These are phyloP conservation scores for Globisporangium nagaii DNA, from an alignment of 352 stramenopile species.

Conservation along the genomic window DNA sequence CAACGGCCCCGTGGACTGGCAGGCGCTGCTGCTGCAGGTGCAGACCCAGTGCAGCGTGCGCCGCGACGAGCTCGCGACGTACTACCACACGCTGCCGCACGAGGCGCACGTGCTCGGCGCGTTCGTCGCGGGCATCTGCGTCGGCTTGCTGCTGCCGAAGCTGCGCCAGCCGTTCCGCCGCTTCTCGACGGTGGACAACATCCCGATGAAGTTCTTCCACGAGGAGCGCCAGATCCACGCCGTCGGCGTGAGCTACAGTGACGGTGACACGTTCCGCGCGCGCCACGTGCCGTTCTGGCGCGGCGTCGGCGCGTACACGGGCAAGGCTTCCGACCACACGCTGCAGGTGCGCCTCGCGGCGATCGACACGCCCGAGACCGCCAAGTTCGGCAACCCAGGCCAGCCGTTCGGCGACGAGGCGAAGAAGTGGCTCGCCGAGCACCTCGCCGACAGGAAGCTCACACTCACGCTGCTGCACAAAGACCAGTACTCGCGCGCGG, in stretches of 20 bases:
- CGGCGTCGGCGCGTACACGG: conserved; percentile 29
- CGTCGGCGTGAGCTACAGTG: conserved; percentile 50
- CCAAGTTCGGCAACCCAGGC: conserved; percentile 75
- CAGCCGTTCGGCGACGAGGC: conserved; percentile 79
- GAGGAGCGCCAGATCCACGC: conserved; percentile 49
- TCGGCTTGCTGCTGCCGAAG: conserved; percentile 49
- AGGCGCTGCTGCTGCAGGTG: conserved; percentile 6
- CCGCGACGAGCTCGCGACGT: conserved; percentile 8
- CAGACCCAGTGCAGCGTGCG: conserved; percentile 7
- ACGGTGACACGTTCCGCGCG: conserved; percentile 82
- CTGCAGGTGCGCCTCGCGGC: conserved; percentile 79
- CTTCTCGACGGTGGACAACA: conserved; percentile 73
- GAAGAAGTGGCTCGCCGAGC: conserved; percentile 56
- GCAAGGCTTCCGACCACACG: conserved; percentile 74
- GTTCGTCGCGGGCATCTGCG: conserved; percentile 46
- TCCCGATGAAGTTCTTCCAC: conserved; percentile 69
- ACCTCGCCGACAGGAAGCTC: conserved; percentile 44
- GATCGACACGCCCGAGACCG: conserved; percentile 82
- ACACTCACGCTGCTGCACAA: conserved; percentile 77
- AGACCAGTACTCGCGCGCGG: conserved; percentile 79
- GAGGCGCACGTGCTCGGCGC: conserved; percentile 36
- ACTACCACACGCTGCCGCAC: conserved; percentile 27
- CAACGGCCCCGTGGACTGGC: conserved; percentile 7
- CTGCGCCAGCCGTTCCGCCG: conserved; percentile 63
- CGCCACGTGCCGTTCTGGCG: conserved; percentile 56